These are phyloP conservation scores for Candida sithepensis DNA, from an alignment of 805 yeast genomes.

Conservation along the genomic window DNA sequence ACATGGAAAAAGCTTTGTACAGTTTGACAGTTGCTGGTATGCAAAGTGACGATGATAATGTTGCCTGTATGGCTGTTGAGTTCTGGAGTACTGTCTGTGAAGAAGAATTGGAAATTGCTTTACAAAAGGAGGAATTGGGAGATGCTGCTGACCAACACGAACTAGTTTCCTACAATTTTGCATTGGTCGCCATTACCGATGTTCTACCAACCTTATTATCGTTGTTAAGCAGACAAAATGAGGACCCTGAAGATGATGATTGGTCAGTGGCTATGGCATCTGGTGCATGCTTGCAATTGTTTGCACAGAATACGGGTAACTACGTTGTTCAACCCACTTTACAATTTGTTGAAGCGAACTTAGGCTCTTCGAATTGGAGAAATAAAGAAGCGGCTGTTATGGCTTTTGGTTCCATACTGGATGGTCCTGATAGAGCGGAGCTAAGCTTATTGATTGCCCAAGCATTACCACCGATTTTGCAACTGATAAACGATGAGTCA, in stretches of 20 bases:
- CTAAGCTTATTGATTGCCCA: constrained; percentile 66
- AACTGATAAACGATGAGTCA: constrained; percentile 67
- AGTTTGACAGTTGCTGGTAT: constrained; percentile 88
- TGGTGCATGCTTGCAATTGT: constrained; percentile 91
- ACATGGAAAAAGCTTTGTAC: constrained; percentile 95
- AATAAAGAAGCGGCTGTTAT: constrained; percentile 95
- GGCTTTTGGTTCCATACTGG: constrained; percentile 97
- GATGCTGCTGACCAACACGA: constrained; percentile 41
- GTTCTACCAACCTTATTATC: constrained; percentile 83
- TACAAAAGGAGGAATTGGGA: constrained; percentile 61
- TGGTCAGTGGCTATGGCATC: constrained; percentile 99
- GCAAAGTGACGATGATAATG: constrained; percentile 78
- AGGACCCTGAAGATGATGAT: constrained; percentile 91
- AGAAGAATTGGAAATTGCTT: constrained; percentile 81
- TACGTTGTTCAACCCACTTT: constrained; percentile 83
- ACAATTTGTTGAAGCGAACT: constrained; percentile 74
- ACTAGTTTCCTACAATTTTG: constrained; percentile 69
- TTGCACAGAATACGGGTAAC: constrained; percentile 86
- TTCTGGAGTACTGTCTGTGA: constrained; percentile 99
- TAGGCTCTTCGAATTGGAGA: constrained; percentile 68
- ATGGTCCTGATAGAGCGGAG: constrained; percentile 82
- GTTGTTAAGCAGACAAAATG: constrained; percentile 83
- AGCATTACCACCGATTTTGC: constrained; percentile 77
- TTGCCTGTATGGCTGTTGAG: constrained; percentile 97
- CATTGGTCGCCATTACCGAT: constrained; percentile 75